A percentile compares a stretch with the other conserved stretches of the same genome.
phyloP scores from a whole-genome alignment of 2,329 filamentous ascomycete species.

The Beauveria scarabaeidicola region DNA sequence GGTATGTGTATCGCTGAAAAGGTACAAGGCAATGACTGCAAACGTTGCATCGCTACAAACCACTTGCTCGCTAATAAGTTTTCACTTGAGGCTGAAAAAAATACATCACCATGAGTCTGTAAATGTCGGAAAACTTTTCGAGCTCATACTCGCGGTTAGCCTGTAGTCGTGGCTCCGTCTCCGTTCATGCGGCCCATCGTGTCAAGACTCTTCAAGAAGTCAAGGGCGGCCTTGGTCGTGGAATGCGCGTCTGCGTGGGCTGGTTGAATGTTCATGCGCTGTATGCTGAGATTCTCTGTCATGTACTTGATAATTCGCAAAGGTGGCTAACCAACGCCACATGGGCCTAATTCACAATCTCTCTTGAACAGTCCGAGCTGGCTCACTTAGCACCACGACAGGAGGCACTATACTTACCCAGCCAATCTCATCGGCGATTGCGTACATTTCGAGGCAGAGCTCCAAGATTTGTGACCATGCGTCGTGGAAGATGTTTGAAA shows the following conservation, averaged over 20 bases:
- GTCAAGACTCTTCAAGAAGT: slow-evolving; percentile 12
- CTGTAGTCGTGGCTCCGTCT: slow-evolving; percentile 10
- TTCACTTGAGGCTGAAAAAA: slow-evolving; percentile 8
- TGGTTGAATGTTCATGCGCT: not conserved
- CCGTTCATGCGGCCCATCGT: slow-evolving; percentile 11
- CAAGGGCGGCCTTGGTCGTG: slow-evolving; percentile 6
- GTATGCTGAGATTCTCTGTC: slow-evolving; percentile 2
- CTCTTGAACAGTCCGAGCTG: not conserved
- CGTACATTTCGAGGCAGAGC: slow-evolving; percentile 1
- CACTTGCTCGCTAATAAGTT: not conserved
- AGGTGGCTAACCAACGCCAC: not conserved
- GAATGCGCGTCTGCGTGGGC: not conserved
- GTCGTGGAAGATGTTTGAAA: not conserved
- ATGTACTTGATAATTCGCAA: slow-evolving; percentile 1
- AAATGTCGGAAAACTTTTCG: slow-evolving; percentile 1
- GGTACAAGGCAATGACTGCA: not conserved
- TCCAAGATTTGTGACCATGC: slow-evolving; percentile 6
- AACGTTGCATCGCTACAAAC: not conserved
- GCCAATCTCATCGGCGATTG: slow-evolving; percentile 2
- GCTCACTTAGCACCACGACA: slow-evolving; percentile 1
- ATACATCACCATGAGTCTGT: slow-evolving; percentile 7
- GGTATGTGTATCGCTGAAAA: not conserved
- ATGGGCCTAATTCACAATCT: not conserved
- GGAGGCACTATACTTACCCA: slow-evolving; percentile 2
- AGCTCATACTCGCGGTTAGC: slow-evolving; percentile 5